Percentiles rank a stretch among this genome's conserved stretches.
Conservation (phyloP, 148 eudicot genomes). For the Tetragonia tetragonoides region DNA sequence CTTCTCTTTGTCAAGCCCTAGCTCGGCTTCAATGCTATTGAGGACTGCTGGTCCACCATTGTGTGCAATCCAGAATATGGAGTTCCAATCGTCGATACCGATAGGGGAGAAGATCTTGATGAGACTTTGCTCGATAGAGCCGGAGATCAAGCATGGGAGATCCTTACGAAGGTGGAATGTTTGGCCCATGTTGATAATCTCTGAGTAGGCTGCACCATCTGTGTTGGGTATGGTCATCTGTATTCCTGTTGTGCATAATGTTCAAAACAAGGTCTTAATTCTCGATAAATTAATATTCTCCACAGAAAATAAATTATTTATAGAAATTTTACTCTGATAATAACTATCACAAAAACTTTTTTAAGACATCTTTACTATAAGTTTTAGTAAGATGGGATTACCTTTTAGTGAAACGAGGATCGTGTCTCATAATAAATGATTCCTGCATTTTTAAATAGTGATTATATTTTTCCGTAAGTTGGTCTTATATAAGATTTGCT, state of each 20-base stretch:
- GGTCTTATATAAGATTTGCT: no score
- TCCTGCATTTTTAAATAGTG: no score
- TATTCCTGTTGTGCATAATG: not conserved
- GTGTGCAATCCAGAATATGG: slow-evolving; percentile 29
- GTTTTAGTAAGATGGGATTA: no score
- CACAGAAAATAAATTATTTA: no score
- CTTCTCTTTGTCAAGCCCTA: slow-evolving; percentile 21
- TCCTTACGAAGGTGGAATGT: slow-evolving; percentile 29
- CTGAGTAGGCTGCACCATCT: slow-evolving; percentile 24
- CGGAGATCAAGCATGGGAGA: slow-evolving; percentile 27
- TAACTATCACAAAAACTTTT: no score
- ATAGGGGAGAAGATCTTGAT: slow-evolving; percentile 10
- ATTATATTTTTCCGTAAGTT: no score
- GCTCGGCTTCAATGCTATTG: slow-evolving; percentile 21
- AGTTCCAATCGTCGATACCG: slow-evolving; percentile 23
- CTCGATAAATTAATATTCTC: no score
- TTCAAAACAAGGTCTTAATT: no score
- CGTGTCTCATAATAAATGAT: no score
- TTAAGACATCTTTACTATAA: no score
- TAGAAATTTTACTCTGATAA: no score
- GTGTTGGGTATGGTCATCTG: slow-evolving; percentile 31
- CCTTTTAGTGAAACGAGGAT: no score
- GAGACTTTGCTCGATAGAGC: slow-evolving; percentile 21
- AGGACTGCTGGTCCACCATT: slow-evolving; percentile 27
- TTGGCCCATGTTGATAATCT: slow-evolving; percentile 32